Percentiles rank a stretch among this genome's conserved stretches.
phyloP scores from a whole-genome alignment of 768 basidiomycete genomes.

The Auricularia sp. region DNA sequence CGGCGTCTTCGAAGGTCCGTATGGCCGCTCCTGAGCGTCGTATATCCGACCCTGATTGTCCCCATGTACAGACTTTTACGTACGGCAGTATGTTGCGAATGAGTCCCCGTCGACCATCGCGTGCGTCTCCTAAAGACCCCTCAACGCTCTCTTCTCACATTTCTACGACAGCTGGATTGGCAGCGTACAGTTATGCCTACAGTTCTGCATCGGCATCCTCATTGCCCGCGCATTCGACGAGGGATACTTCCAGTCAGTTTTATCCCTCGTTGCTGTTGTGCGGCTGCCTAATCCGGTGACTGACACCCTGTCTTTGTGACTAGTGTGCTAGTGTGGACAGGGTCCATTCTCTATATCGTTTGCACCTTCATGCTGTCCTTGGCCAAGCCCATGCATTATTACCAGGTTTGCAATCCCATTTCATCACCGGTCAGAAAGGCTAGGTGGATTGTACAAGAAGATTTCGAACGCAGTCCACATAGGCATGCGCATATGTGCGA shows the following conservation, averaged over 20 bases:
- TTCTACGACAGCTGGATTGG: slow-evolving; percentile 32
- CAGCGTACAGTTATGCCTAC: slow-evolving; percentile 38
- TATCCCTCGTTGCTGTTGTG: slow-evolving; percentile 14
- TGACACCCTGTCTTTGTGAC: slow-evolving; percentile 17
- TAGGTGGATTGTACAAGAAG: too few relatives aligned
- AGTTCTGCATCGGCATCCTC: slow-evolving; percentile 34
- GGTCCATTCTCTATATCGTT: slow-evolving; percentile 33
- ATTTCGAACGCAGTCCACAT: too few relatives aligned
- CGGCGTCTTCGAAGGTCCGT: slow-evolving; percentile 35
- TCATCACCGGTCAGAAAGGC: too few relatives aligned
- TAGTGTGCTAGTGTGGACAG: slow-evolving; percentile 29
- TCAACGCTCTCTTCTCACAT: too few relatives aligned
- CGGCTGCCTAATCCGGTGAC: slow-evolving; percentile 18
- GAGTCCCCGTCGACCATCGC: slow-evolving; percentile 13
- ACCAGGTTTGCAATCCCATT: slow-evolving; percentile 25
- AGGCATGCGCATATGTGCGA: too few relatives aligned
- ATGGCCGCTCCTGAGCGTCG: too few relatives aligned
- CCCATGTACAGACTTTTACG: slow-evolving; percentile 27
- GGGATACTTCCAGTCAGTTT: slow-evolving; percentile 38
- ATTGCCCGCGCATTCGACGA: slow-evolving; percentile 42
- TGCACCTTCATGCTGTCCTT: slow-evolving; percentile 39
- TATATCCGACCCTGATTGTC: background rate
- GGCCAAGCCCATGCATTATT: slow-evolving; percentile 31
- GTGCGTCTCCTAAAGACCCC: too few relatives aligned
- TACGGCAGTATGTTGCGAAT: slow-evolving; percentile 25